Evolutionary conservation across 306 rosid genomes (phyloP).

Genomic region (Mimosa pudica): DNA sequence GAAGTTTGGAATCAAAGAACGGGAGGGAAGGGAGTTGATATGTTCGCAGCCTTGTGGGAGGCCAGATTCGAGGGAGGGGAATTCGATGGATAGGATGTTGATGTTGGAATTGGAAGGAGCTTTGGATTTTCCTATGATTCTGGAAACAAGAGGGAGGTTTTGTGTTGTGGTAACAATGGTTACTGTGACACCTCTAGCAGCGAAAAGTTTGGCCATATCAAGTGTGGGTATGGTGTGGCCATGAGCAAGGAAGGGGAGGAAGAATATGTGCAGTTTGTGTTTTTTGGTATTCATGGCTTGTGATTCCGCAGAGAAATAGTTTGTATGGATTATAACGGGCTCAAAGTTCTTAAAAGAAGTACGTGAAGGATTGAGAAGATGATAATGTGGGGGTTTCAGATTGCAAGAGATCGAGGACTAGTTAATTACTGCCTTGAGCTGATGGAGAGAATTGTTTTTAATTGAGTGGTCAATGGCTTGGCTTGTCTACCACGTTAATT

Average conservation of each 20-base stretch:
- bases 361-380: too few species aligned
- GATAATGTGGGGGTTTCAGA: too few species aligned
- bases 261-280: not conserved
- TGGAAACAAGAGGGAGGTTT: not conserved
- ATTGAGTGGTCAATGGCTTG: too few species aligned
- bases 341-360: too few species aligned
- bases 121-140: not conserved
- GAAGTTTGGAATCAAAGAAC: slow-evolving; percentile 4
- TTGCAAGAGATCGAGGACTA: too few species aligned
- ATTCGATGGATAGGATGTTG: slow-evolving; percentile 1
- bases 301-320: not conserved
- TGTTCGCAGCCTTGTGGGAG: slow-evolving; percentile 57
- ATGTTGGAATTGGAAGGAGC: not conserved
- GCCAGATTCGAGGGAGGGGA: slow-evolving; percentile 46
- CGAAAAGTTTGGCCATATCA: not conserved
- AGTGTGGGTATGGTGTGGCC: not conserved
- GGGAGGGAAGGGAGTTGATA: slow-evolving; percentile 18
- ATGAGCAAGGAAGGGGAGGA: not conserved
- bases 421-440: too few species aligned
- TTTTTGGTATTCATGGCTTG: not conserved
- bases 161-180: not conserved
- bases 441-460: too few species aligned
- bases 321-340: too few species aligned
- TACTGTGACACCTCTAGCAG: not conserved
- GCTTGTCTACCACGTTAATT: too few species aligned